Evolutionary conservation across 495 filamentous ascomycete species (phyloP).

Genomic region (Penicillium psychrofluorescens): DNA sequence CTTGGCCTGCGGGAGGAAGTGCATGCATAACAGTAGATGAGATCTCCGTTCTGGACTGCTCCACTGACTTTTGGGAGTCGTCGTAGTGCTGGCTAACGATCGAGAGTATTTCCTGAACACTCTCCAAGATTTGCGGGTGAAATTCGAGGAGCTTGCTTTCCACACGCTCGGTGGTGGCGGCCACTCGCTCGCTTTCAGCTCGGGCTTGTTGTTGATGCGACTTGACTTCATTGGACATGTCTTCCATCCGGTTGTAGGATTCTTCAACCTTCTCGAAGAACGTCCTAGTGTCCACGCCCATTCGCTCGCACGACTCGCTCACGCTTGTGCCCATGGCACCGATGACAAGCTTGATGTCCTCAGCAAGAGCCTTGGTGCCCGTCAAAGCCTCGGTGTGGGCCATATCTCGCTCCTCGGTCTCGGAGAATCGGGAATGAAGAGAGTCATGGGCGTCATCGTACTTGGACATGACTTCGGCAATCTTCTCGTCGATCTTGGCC

Average conservation of each 20-base stretch:
- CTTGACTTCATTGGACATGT: conserved; percentile 63
- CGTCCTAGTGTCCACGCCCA: conserved; percentile 74
- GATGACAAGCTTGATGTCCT: conserved; percentile 76
- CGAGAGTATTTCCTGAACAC: conserved; percentile 73
- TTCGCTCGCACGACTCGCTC: conserved; percentile 76
- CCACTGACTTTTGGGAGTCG: conserved; percentile 43
- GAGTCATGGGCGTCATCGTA: conserved; percentile 73
- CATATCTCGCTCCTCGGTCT: conserved; percentile 56
- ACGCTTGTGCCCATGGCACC: conserved; percentile 78
- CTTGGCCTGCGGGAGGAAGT: conserved; percentile 41
- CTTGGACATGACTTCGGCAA: conserved; percentile 68
- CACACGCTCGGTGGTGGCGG: conserved; percentile 64
- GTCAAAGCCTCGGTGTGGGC: conserved; percentile 62
- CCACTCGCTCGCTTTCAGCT: conserved; percentile 63
- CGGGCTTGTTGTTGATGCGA: conserved; percentile 70
- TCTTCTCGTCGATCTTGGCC: conserved; percentile 70
- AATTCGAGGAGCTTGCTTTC: conserved; percentile 70
- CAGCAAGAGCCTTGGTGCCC: conserved; percentile 67
- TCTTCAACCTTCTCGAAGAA: conserved; percentile 74
- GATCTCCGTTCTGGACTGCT: conserved; percentile 45
- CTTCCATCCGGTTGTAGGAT: conserved; percentile 68
- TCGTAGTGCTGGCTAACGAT: conserved; percentile 79
- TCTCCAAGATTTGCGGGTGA: conserved; percentile 76
- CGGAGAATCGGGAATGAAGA: conserved; percentile 61
- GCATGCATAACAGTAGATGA: conserved; percentile 47